Evolutionary conservation across 2,329 filamentous ascomycete genomes (phyloP).

Genomic region (Sporothrix euskadiensis): DNA sequence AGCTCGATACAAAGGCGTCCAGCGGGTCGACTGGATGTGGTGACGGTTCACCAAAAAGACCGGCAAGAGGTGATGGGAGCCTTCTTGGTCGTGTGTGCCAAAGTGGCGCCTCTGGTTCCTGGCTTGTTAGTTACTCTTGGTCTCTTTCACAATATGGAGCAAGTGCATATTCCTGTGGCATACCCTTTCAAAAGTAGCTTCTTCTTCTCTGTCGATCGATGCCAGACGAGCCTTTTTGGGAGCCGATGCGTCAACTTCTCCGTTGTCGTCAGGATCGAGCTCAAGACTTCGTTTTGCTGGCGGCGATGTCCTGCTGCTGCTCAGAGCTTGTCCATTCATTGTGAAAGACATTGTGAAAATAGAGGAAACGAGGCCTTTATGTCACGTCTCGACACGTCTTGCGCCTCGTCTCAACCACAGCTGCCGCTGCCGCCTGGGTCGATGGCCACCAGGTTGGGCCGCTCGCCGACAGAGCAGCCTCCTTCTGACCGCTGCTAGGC

Average conservation of each 20-base stretch:
- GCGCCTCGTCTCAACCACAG: too few species aligned
- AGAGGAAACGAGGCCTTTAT: too few species aligned
- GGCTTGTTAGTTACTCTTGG: not conserved
- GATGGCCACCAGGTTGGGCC: slow-evolving; percentile 7
- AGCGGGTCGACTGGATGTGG: not conserved
- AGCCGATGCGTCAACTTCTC: not conserved
- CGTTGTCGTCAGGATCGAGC: not conserved
- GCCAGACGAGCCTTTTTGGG: not conserved
- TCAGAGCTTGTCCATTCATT: not conserved
- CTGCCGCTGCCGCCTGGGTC: not conserved
- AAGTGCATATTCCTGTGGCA: not conserved
- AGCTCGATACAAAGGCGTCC: not conserved
- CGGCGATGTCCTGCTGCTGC: not conserved
- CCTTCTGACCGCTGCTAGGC: not conserved
- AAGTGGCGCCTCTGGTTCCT: not conserved
- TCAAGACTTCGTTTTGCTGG: not conserved
- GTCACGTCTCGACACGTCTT: too few species aligned
- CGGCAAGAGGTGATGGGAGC: slow-evolving; percentile 12
- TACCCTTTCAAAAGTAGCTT: not conserved
- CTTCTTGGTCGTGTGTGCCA: not conserved
- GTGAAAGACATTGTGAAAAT: not conserved
- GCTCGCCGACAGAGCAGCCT: not conserved
- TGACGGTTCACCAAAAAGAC: not conserved
- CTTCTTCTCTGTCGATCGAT: not conserved
- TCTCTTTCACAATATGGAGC: not conserved